Conservation (phyloP, 2,329 filamentous ascomycete genomes). For the Trichoderma afroharzianum region DNA sequence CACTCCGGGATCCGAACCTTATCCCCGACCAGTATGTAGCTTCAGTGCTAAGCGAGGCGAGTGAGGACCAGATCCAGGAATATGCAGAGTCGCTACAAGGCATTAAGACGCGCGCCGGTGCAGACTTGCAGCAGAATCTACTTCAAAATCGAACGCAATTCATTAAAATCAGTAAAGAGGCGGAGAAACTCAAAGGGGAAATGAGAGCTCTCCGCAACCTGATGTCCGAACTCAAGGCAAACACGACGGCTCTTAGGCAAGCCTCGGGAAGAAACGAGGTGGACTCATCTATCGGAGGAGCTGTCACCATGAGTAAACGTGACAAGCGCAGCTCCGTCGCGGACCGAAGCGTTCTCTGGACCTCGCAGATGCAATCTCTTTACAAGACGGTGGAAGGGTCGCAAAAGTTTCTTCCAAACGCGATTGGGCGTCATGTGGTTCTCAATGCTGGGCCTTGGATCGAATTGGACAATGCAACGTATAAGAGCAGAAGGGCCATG, state of each 20-base stretch:
- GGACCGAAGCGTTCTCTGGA: slow-evolving; percentile 64
- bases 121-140: slow-evolving; percentile 89
- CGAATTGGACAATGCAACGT: slow-evolving; percentile 94
- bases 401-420: slow-evolving; percentile 90
- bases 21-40: slow-evolving; percentile 76
- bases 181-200: slow-evolving; percentile 93
- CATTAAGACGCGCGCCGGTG: slow-evolving; percentile 72
- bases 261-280: slow-evolving; percentile 52
- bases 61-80: slow-evolving; percentile 79
- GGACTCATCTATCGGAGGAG: slow-evolving; percentile 46
- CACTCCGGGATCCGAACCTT: slow-evolving; percentile 74
- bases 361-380: slow-evolving; percentile 67
- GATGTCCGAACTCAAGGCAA: slow-evolving; percentile 87
- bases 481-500: slow-evolving; percentile 86
- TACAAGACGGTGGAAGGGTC: slow-evolving; percentile 98
- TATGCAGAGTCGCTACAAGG: slow-evolving; percentile 74
- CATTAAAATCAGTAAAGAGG: slow-evolving; percentile 98
- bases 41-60: slow-evolving; percentile 73
- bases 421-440: slow-evolving; percentile 87
- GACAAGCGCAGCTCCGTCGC: slow-evolving; percentile 89
- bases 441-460: slow-evolving; percentile 93
- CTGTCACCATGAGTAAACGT: slow-evolving; percentile 59
- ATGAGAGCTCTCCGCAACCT: slow-evolving; percentile 88
- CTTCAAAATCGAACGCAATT: slow-evolving; percentile 97
- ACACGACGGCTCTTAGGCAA: slow-evolving; percentile 62